phyloP scores from a whole-genome alignment of 116 monocot species.

The Iris pallida region DNA sequence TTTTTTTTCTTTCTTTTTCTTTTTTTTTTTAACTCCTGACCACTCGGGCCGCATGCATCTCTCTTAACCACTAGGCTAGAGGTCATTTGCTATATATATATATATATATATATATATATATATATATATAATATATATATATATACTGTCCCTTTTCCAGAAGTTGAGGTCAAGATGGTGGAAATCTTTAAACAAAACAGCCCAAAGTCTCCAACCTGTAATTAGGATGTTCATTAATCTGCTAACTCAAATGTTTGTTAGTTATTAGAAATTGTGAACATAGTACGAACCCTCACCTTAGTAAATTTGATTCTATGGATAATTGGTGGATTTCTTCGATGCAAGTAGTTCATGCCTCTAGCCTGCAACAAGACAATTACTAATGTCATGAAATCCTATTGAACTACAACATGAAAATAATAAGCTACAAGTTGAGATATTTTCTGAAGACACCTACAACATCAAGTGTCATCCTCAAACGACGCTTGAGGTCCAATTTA shows the following conservation, averaged over 20 bases:
- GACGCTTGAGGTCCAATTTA: constrained; percentile 31
- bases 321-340: constrained; percentile 45
- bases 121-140: neutral
- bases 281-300: constrained; percentile 25
- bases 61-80: too few relatives aligned
- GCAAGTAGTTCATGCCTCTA: constrained; percentile 49
- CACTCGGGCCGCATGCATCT: too few relatives aligned
- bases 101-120: too few relatives aligned
- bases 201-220: constrained; percentile 49
- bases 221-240: neutral
- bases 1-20: too few relatives aligned
- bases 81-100: too few relatives aligned
- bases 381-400: neutral
- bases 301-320: constrained; percentile 48
- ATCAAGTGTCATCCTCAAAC: constrained; percentile 47
- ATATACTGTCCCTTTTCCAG: constrained; percentile 44
- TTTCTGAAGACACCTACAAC: constrained; percentile 30
- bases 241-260: neutral
- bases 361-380: constrained; percentile 22
- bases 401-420: neutral
- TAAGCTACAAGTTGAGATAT: neutral
- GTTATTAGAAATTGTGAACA: neutral
- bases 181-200: constrained; percentile 36
- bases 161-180: constrained; percentile 28
- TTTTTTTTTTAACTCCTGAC: too few relatives aligned